These are phyloP conservation scores for Isabelozyma gotoi DNA, from an alignment of 805 yeast genomes.

Conservation along the genomic window DNA sequence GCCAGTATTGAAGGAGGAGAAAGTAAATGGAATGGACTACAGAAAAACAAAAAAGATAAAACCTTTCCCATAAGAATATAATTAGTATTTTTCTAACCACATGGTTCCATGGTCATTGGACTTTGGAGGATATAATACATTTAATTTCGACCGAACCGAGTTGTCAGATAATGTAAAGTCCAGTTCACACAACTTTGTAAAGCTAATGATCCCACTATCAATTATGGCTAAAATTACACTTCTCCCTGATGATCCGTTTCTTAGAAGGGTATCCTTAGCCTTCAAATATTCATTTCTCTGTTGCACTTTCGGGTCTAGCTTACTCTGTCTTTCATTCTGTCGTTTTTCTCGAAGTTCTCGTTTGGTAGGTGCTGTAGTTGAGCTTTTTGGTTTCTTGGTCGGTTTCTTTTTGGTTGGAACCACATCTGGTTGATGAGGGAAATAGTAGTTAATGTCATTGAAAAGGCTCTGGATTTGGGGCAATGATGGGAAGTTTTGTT, in stretches of 20 bases:
- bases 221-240: conserved; percentile 65
- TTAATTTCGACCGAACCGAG: not conserved
- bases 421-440: conserved; percentile 1
- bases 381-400: conserved; percentile 9
- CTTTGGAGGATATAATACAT: not conserved
- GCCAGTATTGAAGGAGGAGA: not conserved
- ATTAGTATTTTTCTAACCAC: not conserved
- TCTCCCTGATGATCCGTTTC: conserved; percentile 47
- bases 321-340: conserved; percentile 26
- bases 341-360: conserved; percentile 21
- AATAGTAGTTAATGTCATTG: conserved; percentile 11
- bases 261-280: conserved; percentile 41
- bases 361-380: conserved; percentile 20
- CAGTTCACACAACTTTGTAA: conserved; percentile 51
- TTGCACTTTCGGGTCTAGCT: conserved; percentile 21
- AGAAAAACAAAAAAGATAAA: too few species aligned
- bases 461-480: conserved; percentile 37
- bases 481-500: conserved; percentile 46
- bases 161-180: conserved; percentile 37
- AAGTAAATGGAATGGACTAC: not conserved
- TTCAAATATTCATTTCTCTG: conserved; percentile 25
- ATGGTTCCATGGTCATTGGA: not conserved
- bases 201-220: conserved; percentile 74
- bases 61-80: too few species aligned
- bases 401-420: conserved; percentile 1